phyloP scores from a whole-genome alignment of 352 stramenopile species.

The Pythium guiyangense region DNA sequence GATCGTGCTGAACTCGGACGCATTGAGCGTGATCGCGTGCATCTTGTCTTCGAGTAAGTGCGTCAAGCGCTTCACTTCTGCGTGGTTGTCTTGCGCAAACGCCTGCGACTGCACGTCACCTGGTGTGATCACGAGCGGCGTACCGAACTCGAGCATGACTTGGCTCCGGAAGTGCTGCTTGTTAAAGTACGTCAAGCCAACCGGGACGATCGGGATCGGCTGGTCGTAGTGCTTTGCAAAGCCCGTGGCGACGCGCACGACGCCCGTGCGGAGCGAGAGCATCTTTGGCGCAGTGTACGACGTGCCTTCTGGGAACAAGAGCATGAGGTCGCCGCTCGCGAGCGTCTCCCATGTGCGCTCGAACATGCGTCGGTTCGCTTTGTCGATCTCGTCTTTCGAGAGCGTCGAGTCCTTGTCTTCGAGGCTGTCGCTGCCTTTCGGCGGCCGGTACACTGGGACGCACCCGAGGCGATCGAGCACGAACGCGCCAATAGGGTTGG shows the following conservation, averaged over 20 bases:
- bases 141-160: conserved; percentile 68
- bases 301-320: conserved; percentile 77
- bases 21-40: conserved; percentile 55
- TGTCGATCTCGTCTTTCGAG: conserved; percentile 51
- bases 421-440: conserved; percentile 31
- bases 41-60: conserved; percentile 31
- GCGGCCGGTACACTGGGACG: conserved; percentile 67
- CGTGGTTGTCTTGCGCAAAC: conserved; percentile 28
- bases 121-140: conserved; percentile 42
- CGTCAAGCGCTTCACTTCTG: conserved; percentile 41
- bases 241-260: conserved; percentile 65
- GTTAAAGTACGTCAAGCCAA: conserved; percentile 82
- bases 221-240: conserved; percentile 69
- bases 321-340: conserved; percentile 55
- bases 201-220: conserved; percentile 59
- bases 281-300: conserved; percentile 81
- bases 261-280: conserved; percentile 64
- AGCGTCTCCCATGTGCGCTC: conserved; percentile 68
- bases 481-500: conserved; percentile 36
- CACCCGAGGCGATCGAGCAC: conserved; percentile 47
- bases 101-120: conserved; percentile 26
- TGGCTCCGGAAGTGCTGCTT: conserved; percentile 77
- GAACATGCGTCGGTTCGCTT: conserved; percentile 66
- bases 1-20: conserved; percentile 62
- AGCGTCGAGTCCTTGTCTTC: conserved; percentile 66